Base-by-base conservation (phyloP, 257 asterid genomes). In the Linaria vulgaris region DNA sequence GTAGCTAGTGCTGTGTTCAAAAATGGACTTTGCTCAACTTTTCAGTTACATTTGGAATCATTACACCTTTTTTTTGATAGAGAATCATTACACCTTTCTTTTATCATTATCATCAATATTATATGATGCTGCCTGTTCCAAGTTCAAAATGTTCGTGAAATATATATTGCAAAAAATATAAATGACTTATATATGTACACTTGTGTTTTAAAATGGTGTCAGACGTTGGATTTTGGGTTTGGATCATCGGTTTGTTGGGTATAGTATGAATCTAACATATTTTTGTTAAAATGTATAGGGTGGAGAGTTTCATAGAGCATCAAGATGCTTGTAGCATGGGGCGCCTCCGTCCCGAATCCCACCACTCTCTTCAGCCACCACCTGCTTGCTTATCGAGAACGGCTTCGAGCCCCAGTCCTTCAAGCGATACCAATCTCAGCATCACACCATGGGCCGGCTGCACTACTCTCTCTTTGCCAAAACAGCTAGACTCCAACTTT, bases 271-370 rank as follows among this genome's bases (percentile, higher is more conserved):
- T n/a, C n/a, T n/a, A n/a, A n/a, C n/a, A n/a, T n/a, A n/a, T 14
- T 9, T 41, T 0, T 43, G 34, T 52, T 24, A n/a, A n/a, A n/a
- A n/a, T 30, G 54, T 61, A 7, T 45, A 87, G 96, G 80, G 95
- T 83, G 77, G 96, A 88, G 83, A 85, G 88, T 54, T 85, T 88
- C 73, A 85, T 88, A 0, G 96, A 88, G 69, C 96, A 88, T 51
- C 96, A 82, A 64, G 91, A 86, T 54, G 79, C 75, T 10, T 89
- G 95, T 61, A 73, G 68, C 23, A 41, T 85, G 73, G 80, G 84
- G 8, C 80, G 72, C 0, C 71, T 76, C 62, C 78, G 73, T 37
- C 67, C 94, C 7, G 82, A 79, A 1, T 48, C 74, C 48, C 81
- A 63, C 52, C 84, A 63, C 59, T 76, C 43, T 31, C 75, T 58